Percentiles rank a stretch among this genome's conserved stretches.
These are phyloP conservation scores for Capsicum chinense DNA, from an alignment of 257 asterid genomes.

Conservation along the genomic window DNA sequence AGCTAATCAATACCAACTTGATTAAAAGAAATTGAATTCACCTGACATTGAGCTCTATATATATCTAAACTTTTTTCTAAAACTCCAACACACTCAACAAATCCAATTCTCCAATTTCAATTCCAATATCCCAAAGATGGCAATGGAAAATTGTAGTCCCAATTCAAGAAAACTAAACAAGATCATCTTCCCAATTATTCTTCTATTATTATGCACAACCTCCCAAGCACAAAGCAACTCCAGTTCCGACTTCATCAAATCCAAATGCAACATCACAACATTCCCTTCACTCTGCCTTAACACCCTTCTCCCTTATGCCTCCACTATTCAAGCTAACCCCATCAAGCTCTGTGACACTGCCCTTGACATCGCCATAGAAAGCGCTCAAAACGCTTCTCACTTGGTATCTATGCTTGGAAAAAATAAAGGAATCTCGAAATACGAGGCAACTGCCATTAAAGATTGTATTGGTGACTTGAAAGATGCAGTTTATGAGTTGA, in stretches of 20 bases:
- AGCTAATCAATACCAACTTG: accelerated
- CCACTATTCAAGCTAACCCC: slow-evolving; percentile 47
- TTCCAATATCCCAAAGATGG: neutral
- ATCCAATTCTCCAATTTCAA: neutral
- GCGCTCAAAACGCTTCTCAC: slow-evolving; percentile 48
- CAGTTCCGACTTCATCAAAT: slow-evolving; percentile 41
- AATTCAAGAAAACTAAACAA: neutral
- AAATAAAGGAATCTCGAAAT: slow-evolving; percentile 38
- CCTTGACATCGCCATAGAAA: slow-evolving; percentile 48
- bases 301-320: slow-evolving; percentile 61
- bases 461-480: slow-evolving; percentile 67
- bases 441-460: slow-evolving; percentile 49
- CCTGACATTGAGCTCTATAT: neutral
- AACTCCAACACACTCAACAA: neutral
- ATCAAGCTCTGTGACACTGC: slow-evolving; percentile 61
- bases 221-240: neutral
- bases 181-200: neutral
- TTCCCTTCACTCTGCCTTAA: slow-evolving; percentile 55
- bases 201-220: neutral
- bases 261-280: slow-evolving; percentile 58
- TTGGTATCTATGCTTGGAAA: slow-evolving; percentile 37
- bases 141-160: neutral
- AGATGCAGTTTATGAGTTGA: slow-evolving; percentile 64
- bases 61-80: neutral
- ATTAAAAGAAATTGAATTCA: neutral